Base-by-base conservation (phyloP, 805 yeast genomes). In the Candida maesae region DNA sequence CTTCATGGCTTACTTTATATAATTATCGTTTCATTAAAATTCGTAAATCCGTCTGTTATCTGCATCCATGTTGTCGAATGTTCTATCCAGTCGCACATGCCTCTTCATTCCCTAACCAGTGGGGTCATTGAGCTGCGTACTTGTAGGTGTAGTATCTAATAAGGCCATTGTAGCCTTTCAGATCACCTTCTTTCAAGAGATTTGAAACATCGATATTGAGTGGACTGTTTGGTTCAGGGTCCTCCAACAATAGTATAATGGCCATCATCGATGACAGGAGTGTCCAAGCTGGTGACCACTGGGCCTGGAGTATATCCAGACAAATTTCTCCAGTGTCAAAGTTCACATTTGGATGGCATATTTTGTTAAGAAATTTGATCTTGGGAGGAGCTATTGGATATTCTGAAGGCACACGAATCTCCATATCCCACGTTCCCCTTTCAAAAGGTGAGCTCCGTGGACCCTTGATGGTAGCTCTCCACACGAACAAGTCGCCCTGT, bases 241-340 rank as follows among this genome's bases (percentile, higher is more conserved):
- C 75, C 32, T 71, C 74, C 8, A 83, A 53, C 13, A 84, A 65
- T 56, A 76, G 63, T 24, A 79, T 54, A 2, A 83, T 71, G 1
- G 87, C 87, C 14, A 73, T 68, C 34, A 81, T 63, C 6, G 77
- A 65, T 41, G 77, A 66, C 35, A 71, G 60, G 33, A 84, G 54
- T 39, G 79, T 74, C 85, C 88, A 83, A 2, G 85, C 86, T 0
- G 91, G 90, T 0, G 85, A 73, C 90, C 90, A 84, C 44, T 67
- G 67, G 33, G 48, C 56, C 41, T 78, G 75, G 36, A 84, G 61
- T 9, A 83, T 77, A 55, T 82, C 86, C 5, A 84, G 61, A 59
- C 91, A 84, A 7, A 84, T 80, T 47, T 80, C 86, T 1, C 91
- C 91, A 1, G 79, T 70, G 33, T 49, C 36, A 46, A 68, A 70